Percentiles rank a stretch among this genome's conserved stretches.
Conservation (phyloP, 1,284 basidiomycete species). For the Cutaneotrichosporon cyanovorans region DNA sequence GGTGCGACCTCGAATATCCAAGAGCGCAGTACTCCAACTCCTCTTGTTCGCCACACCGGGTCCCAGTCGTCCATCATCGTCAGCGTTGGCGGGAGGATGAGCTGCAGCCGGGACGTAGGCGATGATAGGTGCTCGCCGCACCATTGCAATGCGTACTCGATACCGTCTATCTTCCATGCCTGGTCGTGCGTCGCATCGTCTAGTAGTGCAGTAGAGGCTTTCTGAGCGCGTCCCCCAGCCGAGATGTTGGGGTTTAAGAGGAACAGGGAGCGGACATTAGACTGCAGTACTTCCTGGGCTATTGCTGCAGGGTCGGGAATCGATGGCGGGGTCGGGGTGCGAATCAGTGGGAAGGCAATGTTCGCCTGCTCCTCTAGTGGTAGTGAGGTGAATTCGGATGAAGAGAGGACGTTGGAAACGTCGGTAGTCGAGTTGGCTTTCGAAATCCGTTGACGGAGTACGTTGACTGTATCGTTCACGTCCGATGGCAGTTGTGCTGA, state of each 20-base stretch:
- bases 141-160: constrained; percentile 24
- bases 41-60: constrained; percentile 33
- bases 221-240: no score
- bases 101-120: neutral
- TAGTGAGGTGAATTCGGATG: constrained; percentile 7
- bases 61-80: constrained; percentile 46
- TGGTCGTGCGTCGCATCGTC: constrained; percentile 32
- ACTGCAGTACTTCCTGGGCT: no score
- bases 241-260: neutral
- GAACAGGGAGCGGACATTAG: neutral
- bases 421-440: constrained; percentile 16
- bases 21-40: constrained; percentile 24
- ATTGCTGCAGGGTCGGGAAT: neutral
- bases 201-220: constrained; percentile 5
- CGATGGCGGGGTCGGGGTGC: constrained; percentile 8
- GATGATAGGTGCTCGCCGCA: neutral
- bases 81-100: constrained; percentile 42
- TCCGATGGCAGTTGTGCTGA: constrained; percentile 14
- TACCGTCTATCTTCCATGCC: constrained; percentile 24
- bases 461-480: constrained; percentile 27
- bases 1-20: constrained; percentile 22
- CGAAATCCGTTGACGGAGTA: constrained; percentile 21
- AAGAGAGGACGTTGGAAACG: neutral
- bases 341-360: constrained; percentile 17
- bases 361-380: constrained; percentile 21